These are phyloP conservation scores for Mycena alexandri DNA, from an alignment of 768 basidiomycete species.

Conservation along the genomic window DNA sequence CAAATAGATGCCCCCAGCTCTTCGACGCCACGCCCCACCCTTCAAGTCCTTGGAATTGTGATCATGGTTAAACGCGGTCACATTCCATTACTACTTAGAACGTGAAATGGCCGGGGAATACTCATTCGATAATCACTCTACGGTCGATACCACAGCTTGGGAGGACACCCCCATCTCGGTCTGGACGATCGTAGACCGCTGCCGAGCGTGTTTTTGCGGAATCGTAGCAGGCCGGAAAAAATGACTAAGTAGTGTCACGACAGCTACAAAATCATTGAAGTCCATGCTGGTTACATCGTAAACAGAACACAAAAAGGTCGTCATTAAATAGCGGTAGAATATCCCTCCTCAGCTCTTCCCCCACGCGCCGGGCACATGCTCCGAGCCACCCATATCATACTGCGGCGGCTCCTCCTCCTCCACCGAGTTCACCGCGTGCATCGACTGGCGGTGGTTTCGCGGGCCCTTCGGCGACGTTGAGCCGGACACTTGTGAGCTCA, in stretches of 20 bases:
- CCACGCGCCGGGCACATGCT: slow-evolving; percentile 67
- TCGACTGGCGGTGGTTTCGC: slow-evolving; percentile 35
- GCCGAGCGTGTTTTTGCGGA: no score
- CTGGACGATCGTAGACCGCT: no score
- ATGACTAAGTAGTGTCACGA: slow-evolving; percentile 13
- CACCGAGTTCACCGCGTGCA: slow-evolving; percentile 25
- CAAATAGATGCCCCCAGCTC: no score
- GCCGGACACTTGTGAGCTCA: background rate
- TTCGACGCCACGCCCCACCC: no score
- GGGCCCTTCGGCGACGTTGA: slow-evolving; percentile 36
- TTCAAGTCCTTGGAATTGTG: no score
- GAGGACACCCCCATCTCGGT: no score
- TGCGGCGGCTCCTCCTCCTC: slow-evolving; percentile 72
- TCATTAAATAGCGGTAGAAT: slow-evolving; percentile 25
- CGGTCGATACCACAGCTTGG: no score
- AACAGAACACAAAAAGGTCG: background rate
- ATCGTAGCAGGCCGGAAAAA: no score
- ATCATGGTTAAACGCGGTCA: no score
- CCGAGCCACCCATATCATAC: slow-evolving; percentile 67
- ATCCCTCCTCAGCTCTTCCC: slow-evolving; percentile 53
- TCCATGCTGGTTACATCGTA: slow-evolving; percentile 23
- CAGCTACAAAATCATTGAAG: slow-evolving; percentile 22
- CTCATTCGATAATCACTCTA: no score
- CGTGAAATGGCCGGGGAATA: no score
- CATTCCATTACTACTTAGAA: no score